These are phyloP conservation scores for Cercophora samala DNA, from an alignment of 495 filamentous ascomycete species.

Conservation along the genomic window DNA sequence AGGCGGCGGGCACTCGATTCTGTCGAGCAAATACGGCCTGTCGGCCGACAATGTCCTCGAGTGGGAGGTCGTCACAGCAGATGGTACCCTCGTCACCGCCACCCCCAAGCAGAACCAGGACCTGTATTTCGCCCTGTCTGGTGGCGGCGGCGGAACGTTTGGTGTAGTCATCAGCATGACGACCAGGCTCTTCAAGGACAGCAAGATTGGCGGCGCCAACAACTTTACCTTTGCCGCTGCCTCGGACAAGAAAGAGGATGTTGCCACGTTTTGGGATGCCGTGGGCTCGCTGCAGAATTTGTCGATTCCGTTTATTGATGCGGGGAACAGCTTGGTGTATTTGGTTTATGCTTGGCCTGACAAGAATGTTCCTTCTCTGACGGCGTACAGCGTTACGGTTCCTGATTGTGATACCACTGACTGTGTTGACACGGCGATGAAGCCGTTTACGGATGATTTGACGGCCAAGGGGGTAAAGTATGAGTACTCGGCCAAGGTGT, in stretches of 20 bases:
- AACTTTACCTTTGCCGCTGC: slow-evolving; percentile 1
- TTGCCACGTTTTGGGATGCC: neutral
- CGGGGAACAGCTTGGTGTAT: slow-evolving; percentile 2
- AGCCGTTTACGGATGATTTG: slow-evolving; percentile 1
- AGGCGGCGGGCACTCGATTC: neutral
- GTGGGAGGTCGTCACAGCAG: neutral
- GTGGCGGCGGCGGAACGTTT: neutral
- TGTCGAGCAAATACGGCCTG: neutral
- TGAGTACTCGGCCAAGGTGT: neutral
- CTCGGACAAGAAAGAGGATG: neutral
- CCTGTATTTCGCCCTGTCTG: neutral
- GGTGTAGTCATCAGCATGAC: neutral
- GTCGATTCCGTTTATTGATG: neutral
- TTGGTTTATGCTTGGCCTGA: neutral
- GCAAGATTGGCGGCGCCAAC: neutral
- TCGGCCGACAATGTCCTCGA: neutral
- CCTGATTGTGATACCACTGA: neutral
- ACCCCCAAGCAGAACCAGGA: neutral
- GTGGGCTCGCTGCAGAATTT: neutral
- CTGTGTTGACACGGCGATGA: neutral
- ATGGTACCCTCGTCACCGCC: neutral
- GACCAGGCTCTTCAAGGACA: neutral
- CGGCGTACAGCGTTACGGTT: neutral
- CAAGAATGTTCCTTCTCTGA: neutral
- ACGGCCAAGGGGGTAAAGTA: neutral